Conservation (phyloP, 2,329 filamentous ascomycete species). For the Hypomyces perniciosus region DNA sequence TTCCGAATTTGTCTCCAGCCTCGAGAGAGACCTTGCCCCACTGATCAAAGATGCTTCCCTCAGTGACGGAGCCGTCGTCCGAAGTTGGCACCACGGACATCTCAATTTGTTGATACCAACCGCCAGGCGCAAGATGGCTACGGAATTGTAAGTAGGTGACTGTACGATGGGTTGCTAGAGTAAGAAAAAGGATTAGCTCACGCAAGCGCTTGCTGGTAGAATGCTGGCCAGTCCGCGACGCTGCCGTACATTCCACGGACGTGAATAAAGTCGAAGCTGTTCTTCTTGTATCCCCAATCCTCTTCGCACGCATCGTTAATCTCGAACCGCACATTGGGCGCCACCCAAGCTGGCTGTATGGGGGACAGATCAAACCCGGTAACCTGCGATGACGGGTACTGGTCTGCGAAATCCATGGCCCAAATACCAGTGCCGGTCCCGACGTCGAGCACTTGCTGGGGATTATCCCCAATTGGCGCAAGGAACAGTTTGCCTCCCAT, state of each 20-base stretch:
- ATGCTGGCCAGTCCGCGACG: slow-evolving; percentile 29
- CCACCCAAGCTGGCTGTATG: slow-evolving; percentile 24
- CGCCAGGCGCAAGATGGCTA: slow-evolving; percentile 34
- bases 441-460: slow-evolving; percentile 7
- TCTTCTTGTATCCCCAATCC: slow-evolving; percentile 2
- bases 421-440: slow-evolving; percentile 12
- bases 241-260: slow-evolving; percentile 33
- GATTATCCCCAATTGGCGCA: slow-evolving; percentile 9
- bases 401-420: slow-evolving; percentile 1
- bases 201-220: slow-evolving; percentile 32
- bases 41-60: slow-evolving; percentile 22
- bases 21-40: slow-evolving; percentile 27
- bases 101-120: slow-evolving; percentile 33
- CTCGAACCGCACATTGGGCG: slow-evolving; percentile 44
- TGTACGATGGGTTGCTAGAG: not conserved
- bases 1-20: slow-evolving; percentile 24
- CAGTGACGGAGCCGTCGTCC: slow-evolving; percentile 35
- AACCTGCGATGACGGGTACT: not conserved
- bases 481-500: slow-evolving; percentile 13
- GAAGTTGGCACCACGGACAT: slow-evolving; percentile 32
- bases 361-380: not conserved
- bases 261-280: slow-evolving; percentile 37
- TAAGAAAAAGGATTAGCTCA: slow-evolving; percentile 5
- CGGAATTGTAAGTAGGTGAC: not conserved
- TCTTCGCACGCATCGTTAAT: slow-evolving; percentile 35